Percentiles rank a stretch among this genome's conserved stretches.
These are phyloP conservation scores for Fusarium zealandicum DNA, from an alignment of 2,329 filamentous ascomycete genomes.

Conservation along the genomic window DNA sequence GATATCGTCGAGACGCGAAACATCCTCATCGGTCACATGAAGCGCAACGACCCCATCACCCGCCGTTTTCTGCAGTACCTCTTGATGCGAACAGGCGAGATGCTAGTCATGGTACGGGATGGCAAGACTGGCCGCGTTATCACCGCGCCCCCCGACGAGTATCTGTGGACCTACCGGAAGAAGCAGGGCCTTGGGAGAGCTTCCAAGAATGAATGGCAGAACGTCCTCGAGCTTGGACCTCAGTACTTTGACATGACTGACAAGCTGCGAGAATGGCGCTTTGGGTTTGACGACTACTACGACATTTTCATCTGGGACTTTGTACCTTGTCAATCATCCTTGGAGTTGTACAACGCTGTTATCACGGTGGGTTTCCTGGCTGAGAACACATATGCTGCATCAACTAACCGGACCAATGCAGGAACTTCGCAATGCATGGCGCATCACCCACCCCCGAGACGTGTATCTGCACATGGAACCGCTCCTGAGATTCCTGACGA, in stretches of 20 bases:
- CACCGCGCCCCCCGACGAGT: constrained; percentile 36
- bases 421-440: constrained; percentile 42
- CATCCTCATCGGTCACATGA: constrained; percentile 42
- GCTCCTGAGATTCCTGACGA: constrained; percentile 31
- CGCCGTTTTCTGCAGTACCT: constrained; percentile 42
- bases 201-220: constrained; percentile 40
- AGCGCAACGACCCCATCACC: constrained; percentile 40
- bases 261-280: constrained; percentile 37
- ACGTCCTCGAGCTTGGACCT: constrained; percentile 35
- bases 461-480: constrained; percentile 37
- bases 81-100: constrained; percentile 37
- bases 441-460: constrained; percentile 32
- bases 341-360: constrained; percentile 30
- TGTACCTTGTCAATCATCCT: constrained; percentile 23
- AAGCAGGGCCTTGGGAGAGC: constrained; percentile 39
- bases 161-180: constrained; percentile 40
- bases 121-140: constrained; percentile 43
- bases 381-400: fast-evolving
- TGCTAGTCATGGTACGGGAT: constrained; percentile 41
- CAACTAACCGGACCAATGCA: neutral
- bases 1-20: constrained; percentile 41
- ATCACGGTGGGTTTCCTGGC: constrained; percentile 16
- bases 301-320: constrained; percentile 43
- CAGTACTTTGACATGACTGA: constrained; percentile 38
- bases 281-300: constrained; percentile 42